phyloP scores from a whole-genome alignment of 1,139 yeast species.

The Geotrichum reessii region DNA sequence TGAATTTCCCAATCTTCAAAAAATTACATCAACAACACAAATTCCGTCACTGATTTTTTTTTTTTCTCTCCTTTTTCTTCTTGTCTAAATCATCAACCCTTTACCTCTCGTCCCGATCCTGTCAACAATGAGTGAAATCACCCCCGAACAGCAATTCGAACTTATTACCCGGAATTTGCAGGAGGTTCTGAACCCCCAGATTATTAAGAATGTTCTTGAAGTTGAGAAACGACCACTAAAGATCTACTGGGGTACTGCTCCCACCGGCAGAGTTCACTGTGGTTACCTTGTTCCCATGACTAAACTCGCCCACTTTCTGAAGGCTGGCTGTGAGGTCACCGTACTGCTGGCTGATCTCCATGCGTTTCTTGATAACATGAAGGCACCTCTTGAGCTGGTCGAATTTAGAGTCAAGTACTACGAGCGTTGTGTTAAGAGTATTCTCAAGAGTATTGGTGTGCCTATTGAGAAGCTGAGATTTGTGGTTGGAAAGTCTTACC shows the following conservation, averaged over 20 bases:
- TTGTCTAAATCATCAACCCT: not conserved
- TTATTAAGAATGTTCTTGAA: conserved; percentile 77
- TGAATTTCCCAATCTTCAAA: not conserved
- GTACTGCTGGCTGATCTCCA: conserved; percentile 95
- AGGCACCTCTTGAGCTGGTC: conserved; percentile 93
- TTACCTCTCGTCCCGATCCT: not conserved
- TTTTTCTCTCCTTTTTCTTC: not conserved
- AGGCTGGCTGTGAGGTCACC: conserved; percentile 93
- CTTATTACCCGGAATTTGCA: conserved; percentile 82
- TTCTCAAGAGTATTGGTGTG: conserved; percentile 68
- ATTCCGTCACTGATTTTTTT: not conserved
- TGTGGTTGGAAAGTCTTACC: conserved; percentile 84
- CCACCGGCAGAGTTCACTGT: conserved; percentile 97
- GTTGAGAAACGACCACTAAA: conserved; percentile 74
- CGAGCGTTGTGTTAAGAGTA: conserved; percentile 74
- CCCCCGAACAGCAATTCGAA: conserved; percentile 62
- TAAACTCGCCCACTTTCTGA: conserved; percentile 87
- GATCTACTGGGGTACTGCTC: conserved; percentile 86
- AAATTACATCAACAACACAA: not conserved
- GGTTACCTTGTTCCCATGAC: conserved; percentile 98
- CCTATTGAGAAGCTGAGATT: conserved; percentile 85
- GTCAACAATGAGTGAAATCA: conserved; percentile 10
- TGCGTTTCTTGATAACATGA: conserved; percentile 96
- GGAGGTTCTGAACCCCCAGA: conserved; percentile 84
- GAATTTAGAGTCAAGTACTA: conserved; percentile 84